These are phyloP conservation scores for Massospora cicadina DNA, from an alignment of 371 early-diverging fungal genomes.

Conservation along the genomic window DNA sequence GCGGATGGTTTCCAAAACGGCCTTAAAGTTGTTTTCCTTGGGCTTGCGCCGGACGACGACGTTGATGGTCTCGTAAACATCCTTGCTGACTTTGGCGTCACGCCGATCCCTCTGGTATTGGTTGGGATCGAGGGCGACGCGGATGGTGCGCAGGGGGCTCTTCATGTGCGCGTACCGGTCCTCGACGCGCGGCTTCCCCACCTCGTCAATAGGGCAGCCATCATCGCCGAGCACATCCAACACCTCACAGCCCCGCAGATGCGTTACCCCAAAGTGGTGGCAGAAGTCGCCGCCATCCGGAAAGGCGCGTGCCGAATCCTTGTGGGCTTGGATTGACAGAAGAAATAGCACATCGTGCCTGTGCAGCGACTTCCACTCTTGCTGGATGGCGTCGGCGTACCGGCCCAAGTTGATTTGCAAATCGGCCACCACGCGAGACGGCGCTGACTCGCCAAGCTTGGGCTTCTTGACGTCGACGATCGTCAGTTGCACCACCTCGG, in stretches of 20 bases:
- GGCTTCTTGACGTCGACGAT: conserved; percentile 58
- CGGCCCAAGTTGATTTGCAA: conserved; percentile 33
- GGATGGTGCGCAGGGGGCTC: conserved; percentile 40
- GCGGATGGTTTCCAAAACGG: conserved; percentile 73
- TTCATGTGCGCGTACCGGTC: conserved; percentile 23
- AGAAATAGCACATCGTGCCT: conserved; percentile 70
- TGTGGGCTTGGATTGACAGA: conserved; percentile 39
- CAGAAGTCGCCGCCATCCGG: conserved; percentile 21
- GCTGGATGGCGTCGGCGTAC: conserved; percentile 45
- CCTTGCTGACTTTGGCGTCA: conserved; percentile 17
- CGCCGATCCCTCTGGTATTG: conserved; percentile 34
- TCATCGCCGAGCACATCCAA: conserved; percentile 51
- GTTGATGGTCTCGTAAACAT: conserved; percentile 64
- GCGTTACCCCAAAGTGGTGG: conserved; percentile 50
- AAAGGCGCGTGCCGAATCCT: conserved; percentile 20
- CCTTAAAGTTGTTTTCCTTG: conserved; percentile 78
- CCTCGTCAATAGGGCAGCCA: conserved; percentile 44
- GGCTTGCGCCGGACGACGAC: conserved; percentile 71
- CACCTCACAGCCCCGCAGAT: conserved; percentile 76
- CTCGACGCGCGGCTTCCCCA: conserved; percentile 21
- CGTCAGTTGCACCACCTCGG: conserved; percentile 35
- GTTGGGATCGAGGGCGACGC: conserved; percentile 67
- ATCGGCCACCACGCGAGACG: conserved; percentile 61
- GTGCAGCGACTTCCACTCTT: conserved; percentile 78
- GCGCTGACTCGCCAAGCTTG: conserved; percentile 51